A percentile compares a stretch with the other conserved stretches of the same genome.
phyloP scores from a whole-genome alignment of 768 basidiomycete genomes.

The Epithele typhae region DNA sequence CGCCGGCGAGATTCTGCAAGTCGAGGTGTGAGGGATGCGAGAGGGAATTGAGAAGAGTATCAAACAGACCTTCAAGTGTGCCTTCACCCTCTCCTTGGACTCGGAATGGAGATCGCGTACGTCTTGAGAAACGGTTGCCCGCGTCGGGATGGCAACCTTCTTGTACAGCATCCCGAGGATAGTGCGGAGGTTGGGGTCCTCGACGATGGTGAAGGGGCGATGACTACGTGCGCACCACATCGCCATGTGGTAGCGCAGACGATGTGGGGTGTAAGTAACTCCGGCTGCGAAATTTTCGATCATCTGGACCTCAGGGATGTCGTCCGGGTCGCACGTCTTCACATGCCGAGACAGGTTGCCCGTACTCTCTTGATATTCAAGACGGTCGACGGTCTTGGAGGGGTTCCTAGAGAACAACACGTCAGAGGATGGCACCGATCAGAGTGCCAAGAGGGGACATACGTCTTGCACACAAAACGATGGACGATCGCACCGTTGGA shows the following conservation, averaged over 20 bases:
- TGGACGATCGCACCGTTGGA: neutral
- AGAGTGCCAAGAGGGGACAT: neutral
- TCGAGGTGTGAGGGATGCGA: no score
- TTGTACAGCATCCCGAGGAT: conserved; percentile 9
- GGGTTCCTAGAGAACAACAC: neutral
- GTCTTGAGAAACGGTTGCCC: conserved; percentile 5
- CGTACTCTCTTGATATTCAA: conserved; percentile 1
- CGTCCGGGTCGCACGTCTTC: neutral
- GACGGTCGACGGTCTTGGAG: neutral
- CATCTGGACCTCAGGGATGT: neutral
- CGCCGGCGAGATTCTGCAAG: conserved; percentile 10
- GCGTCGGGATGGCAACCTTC: conserved; percentile 4
- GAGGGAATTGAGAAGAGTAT: no score
- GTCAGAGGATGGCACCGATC: neutral
- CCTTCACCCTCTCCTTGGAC: neutral
- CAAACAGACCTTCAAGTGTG: conserved; percentile 3
- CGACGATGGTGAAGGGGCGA: conserved; percentile 15
- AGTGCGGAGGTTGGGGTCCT: conserved; percentile 6
- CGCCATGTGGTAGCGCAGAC: conserved; percentile 7
- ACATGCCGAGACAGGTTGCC: conserved; percentile 1
- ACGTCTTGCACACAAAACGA: conserved; percentile 4
- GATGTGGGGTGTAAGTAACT: conserved; percentile 3
- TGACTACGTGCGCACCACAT: conserved; percentile 13
- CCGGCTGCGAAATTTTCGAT: conserved; percentile 8
- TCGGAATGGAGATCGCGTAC: conserved; percentile 4